phyloP scores from a whole-genome alignment of 768 basidiomycete species.

The Podaxis sp. region DNA sequence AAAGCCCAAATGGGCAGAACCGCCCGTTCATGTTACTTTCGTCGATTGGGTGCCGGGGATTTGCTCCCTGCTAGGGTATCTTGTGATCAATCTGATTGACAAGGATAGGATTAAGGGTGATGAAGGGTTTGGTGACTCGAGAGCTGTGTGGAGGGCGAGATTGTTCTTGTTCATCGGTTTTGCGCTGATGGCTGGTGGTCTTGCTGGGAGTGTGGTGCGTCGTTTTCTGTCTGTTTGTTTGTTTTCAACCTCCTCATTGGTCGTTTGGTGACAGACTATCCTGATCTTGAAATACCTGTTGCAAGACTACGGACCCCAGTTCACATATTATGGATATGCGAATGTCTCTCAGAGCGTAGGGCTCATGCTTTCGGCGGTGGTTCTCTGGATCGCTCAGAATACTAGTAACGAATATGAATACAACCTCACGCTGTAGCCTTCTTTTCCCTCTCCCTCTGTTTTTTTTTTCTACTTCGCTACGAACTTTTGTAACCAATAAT shows the following conservation, averaged over 20 bases:
- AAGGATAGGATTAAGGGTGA: slow-evolving; percentile 84
- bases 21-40: slow-evolving; percentile 75
- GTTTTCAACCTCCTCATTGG: not conserved
- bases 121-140: slow-evolving; percentile 74
- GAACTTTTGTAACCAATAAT: slow-evolving; percentile 1
- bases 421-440: slow-evolving; percentile 66
- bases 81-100: slow-evolving; percentile 92
- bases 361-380: slow-evolving; percentile 78
- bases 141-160: slow-evolving; percentile 88
- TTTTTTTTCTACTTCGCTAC: not conserved
- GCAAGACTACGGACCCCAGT: slow-evolving; percentile 65
- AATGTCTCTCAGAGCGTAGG: slow-evolving; percentile 93
- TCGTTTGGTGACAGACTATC: slow-evolving; percentile 54
- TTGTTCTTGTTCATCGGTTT: slow-evolving; percentile 93
- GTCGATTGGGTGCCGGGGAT: slow-evolving; percentile 98
- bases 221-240: not conserved
- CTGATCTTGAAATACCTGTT: slow-evolving; percentile 89
- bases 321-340: slow-evolving; percentile 88
- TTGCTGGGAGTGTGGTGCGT: slow-evolving; percentile 95
- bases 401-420: slow-evolving; percentile 89
- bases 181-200: slow-evolving; percentile 94
- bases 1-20: slow-evolving; percentile 61
- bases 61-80: slow-evolving; percentile 86
- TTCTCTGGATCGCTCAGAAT: slow-evolving; percentile 91
- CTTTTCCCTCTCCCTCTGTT: not conserved